A percentile compares a stretch with the other conserved stretches of the same genome.
phyloP scores from a whole-genome alignment of 164 flowering plant genomes.

The Houttuynia cordata region DNA sequence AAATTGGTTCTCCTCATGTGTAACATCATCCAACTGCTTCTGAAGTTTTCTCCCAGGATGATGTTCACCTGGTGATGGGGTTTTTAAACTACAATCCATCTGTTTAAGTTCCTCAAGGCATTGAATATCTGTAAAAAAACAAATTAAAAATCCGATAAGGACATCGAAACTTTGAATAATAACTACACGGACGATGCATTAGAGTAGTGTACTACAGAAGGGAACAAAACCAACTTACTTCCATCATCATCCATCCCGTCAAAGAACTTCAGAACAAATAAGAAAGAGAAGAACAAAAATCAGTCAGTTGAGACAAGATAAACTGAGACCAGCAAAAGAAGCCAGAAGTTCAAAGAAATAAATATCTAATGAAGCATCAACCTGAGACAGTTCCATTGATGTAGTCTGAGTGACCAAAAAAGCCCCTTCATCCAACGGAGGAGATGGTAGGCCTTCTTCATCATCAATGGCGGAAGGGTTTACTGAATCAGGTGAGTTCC shows the following conservation, averaged over 20 bases:
- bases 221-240: conserved; percentile 53
- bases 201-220: neutral
- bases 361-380: conserved; percentile 25
- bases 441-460: conserved; percentile 70
- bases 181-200: neutral
- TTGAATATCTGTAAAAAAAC: conserved; percentile 56
- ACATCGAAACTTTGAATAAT: neutral
- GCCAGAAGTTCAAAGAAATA: neutral
- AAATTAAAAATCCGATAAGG: neutral
- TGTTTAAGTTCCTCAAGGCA: conserved; percentile 28
- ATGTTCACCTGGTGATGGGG: conserved; percentile 16
- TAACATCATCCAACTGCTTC: conserved; percentile 7
- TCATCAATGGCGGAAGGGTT: conserved; percentile 38
- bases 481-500: conserved; percentile 23
- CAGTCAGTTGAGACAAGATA: neutral
- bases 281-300: neutral
- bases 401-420: conserved; percentile 45
- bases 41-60: conserved; percentile 19
- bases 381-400: conserved; percentile 68
- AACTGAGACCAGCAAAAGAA: neutral
- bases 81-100: conserved; percentile 39
- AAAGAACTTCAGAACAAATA: conserved; percentile 46
- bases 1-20: conserved; percentile 14
- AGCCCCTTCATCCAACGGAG: conserved; percentile 74
- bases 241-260: conserved; percentile 95